Evolutionary conservation across 495 filamentous ascomycete genomes (phyloP), one percentile per base, ranked within the genome.

Genomic region (Platismatia glauca): DNA sequence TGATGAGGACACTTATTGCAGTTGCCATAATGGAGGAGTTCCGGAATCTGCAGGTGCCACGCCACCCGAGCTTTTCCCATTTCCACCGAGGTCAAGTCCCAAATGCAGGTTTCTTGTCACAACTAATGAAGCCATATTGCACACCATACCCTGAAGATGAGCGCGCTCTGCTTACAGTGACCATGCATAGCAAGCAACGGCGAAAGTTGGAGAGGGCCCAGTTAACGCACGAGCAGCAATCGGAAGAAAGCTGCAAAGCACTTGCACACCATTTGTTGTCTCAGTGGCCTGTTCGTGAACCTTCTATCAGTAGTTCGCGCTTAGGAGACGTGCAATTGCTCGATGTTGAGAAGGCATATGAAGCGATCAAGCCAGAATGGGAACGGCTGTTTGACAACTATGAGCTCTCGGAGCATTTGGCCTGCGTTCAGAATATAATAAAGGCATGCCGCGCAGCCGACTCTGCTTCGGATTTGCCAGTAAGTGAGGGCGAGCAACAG

Each of bases 321-420:
- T 69, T 76, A 35, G 20, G 29, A 6, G 48, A 58, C 7, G 7
- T 66, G 0, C 50, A 66, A 6, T 60, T 73, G 41, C 55, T 84
- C 12, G 63, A 82, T 60, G 33, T 68, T 39, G 58, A 57, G 4
- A 24, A 62, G 5, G 77, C 79, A 1, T 27, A 81, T n/a, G 65
- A 77, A 5, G 64, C 60, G 3, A 66, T 84, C 24, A 39, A 61
- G 12, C 71, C 74, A 3, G 81, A 84, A 60, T 85, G 82, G 82
- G 43, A 66, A 37, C 74, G 79, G 0, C 63, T 78, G 37, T 74
- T 70, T 35, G 68, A 72, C 18, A 85, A 85, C 59, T 53, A 71
- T 13, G 71, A 78, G 55, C 65, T 85, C 2, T 73, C 71, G 2
- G 22, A 66, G 7, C 78, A 82, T 63, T 41, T 84, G 22, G 29